Percentiles rank a stretch among this genome's conserved stretches.
These are phyloP conservation scores for Platismatia glauca DNA, from an alignment of 495 filamentous ascomycete species.

Conservation along the genomic window DNA sequence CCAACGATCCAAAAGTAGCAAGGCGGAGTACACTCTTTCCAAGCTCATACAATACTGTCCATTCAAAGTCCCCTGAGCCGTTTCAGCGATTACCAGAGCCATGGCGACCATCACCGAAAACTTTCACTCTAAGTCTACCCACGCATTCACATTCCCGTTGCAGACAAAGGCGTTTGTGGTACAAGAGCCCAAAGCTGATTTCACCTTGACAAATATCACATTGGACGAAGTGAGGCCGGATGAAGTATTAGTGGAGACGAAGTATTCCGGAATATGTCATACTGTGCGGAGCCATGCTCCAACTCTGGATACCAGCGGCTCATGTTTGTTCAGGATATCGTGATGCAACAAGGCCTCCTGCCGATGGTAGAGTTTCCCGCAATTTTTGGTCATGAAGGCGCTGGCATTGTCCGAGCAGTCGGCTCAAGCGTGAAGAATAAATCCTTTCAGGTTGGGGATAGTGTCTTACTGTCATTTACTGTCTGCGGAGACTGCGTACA, in stretches of 20 bases:
- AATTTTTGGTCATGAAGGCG: not conserved
- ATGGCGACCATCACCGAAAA: not conserved
- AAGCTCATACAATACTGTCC: not conserved
- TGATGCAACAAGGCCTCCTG: not conserved
- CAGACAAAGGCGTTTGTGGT: not conserved
- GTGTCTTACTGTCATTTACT: constrained; percentile 24
- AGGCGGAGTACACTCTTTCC: too few relatives aligned
- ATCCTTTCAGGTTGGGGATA: not conserved
- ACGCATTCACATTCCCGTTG: not conserved
- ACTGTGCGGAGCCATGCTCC: not conserved
- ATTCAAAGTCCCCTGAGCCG: not conserved
- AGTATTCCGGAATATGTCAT: not conserved
- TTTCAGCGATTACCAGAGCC: not conserved
- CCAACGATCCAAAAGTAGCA: not conserved
- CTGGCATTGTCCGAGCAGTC: not conserved
- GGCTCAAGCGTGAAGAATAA: not conserved
- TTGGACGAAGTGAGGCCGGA: not conserved
- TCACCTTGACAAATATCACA: not conserved
- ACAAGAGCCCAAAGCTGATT: not conserved
- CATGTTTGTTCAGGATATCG: not conserved
- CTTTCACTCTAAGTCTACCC: not conserved
- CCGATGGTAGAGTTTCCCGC: not conserved
- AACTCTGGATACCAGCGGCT: not conserved
- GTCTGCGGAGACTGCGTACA: constrained; percentile 29
- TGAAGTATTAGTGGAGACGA: not conserved